phyloP scores from a whole-genome alignment of 352 stramenopile genomes.

The Phytophthora boehmeriae region DNA sequence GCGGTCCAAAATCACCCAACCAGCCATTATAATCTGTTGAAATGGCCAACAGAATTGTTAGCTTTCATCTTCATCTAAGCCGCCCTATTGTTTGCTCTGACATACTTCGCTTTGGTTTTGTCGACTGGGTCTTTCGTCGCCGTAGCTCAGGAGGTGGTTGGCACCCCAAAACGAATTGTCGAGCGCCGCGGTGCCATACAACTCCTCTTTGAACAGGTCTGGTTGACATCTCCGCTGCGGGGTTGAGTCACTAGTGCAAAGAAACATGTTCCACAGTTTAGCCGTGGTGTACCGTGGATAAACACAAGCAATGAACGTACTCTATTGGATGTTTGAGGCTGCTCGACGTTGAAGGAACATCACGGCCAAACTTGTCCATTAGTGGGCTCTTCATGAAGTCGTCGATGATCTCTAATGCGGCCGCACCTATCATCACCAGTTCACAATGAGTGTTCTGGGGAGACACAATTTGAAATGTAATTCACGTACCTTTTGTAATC shows the following conservation, averaged over 20 bases:
- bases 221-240: slow-evolving; percentile 10
- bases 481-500: slow-evolving; percentile 58
- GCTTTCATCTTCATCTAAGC: background rate
- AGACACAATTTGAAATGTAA: background rate
- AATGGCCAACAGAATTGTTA: background rate
- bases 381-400: slow-evolving; percentile 79
- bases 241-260: background rate
- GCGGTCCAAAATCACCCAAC: slow-evolving; percentile 74
- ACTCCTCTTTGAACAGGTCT: slow-evolving; percentile 63
- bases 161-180: slow-evolving; percentile 62
- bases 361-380: slow-evolving; percentile 63
- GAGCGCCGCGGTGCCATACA: slow-evolving; percentile 57
- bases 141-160: slow-evolving; percentile 26
- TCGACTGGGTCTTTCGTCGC: slow-evolving; percentile 13
- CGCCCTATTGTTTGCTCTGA: background rate
- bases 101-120: slow-evolving; percentile 34
- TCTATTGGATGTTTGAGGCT: background rate
- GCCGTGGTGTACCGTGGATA: background rate
- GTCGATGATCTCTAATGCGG: slow-evolving; percentile 82
- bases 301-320: slow-evolving; percentile 16
- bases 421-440: slow-evolving; percentile 46
- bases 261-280: background rate
- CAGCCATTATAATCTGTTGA: slow-evolving; percentile 70
- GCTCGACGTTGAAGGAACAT: background rate
- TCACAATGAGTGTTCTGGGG: background rate